Conservation (phyloP, 495 filamentous ascomycete genomes). For the Daldinia caldariorum region DNA sequence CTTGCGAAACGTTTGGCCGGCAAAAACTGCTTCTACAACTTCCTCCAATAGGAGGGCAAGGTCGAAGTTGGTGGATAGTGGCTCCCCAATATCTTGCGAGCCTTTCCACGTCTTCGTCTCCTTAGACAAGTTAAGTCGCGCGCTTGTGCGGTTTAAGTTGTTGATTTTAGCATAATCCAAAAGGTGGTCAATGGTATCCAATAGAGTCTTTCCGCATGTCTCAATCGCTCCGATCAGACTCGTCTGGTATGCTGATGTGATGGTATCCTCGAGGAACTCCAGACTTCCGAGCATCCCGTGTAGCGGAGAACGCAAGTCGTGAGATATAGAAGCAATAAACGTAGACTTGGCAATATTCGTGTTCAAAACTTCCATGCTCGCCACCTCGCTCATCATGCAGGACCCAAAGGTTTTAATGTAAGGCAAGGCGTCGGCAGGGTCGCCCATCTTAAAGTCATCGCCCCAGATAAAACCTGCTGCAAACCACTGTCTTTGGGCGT, state of each 20-base stretch:
- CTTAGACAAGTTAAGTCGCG: neutral
- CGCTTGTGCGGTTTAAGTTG: slow-evolving; percentile 43
- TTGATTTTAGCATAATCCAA: slow-evolving; percentile 79
- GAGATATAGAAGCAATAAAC: slow-evolving; percentile 76
- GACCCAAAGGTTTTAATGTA: slow-evolving; percentile 66
- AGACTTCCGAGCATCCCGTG: slow-evolving; percentile 78
- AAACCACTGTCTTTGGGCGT: slow-evolving; percentile 74
- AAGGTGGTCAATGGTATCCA: slow-evolving; percentile 80
- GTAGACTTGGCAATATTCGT: slow-evolving; percentile 68
- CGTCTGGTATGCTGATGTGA: slow-evolving; percentile 63
- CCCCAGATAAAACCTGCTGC: slow-evolving; percentile 74
- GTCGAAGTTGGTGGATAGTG: slow-evolving; percentile 29
- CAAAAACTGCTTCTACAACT: slow-evolving; percentile 67
- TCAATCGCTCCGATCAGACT: slow-evolving; percentile 79
- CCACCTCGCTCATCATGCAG: slow-evolving; percentile 68
- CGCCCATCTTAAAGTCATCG: slow-evolving; percentile 53
- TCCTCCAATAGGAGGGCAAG: slow-evolving; percentile 66
- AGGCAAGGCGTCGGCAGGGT: slow-evolving; percentile 53
- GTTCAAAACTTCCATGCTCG: slow-evolving; percentile 57
- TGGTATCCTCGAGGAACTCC: slow-evolving; percentile 71
- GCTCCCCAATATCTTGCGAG: neutral
- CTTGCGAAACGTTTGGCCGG: slow-evolving; percentile 55
- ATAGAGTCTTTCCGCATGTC: slow-evolving; percentile 75
- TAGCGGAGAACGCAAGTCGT: slow-evolving; percentile 81
- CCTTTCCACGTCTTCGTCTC: slow-evolving; percentile 15